Percentiles rank a stretch among this genome's conserved stretches.
phyloP scores from a whole-genome alignment of 2,329 filamentous ascomycete species.

The Fusarium sp. region DNA sequence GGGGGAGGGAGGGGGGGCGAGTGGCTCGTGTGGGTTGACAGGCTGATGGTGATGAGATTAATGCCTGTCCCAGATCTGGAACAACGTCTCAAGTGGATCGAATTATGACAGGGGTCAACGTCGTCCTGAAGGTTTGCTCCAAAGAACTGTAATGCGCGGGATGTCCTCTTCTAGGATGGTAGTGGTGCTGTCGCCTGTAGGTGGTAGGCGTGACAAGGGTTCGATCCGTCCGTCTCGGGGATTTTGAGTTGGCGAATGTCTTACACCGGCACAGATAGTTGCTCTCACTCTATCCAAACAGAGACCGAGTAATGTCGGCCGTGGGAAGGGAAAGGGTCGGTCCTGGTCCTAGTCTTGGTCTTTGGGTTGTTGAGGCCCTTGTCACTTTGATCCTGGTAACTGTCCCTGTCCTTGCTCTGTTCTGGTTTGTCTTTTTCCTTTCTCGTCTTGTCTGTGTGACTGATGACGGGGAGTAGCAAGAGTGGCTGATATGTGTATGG shows the following conservation, averaged over 20 bases:
- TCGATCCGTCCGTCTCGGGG: constrained; percentile 31
- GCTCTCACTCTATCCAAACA: constrained; percentile 11
- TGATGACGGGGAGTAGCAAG: constrained; percentile 29
- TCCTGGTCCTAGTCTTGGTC: constrained; percentile 15
- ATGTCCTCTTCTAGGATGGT: background rate
- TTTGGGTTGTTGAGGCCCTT: constrained; percentile 22
- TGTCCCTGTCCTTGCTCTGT: constrained; percentile 27
- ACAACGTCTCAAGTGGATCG: constrained; percentile 41
- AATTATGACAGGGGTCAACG: constrained; percentile 28
- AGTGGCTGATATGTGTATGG: constrained; percentile 18
- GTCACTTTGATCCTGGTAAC: constrained; percentile 4
- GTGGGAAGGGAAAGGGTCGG: constrained; percentile 10
- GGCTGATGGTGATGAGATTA: constrained; percentile 32
- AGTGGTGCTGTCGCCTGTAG: background rate
- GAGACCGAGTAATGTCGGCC: constrained; percentile 16
- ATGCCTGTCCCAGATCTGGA: constrained; percentile 41
- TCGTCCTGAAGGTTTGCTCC: constrained; percentile 17
- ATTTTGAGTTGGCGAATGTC: constrained; percentile 42
- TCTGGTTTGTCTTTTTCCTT: constrained; percentile 29
- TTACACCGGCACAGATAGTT: constrained; percentile 32
- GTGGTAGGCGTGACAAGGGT: constrained; percentile 16
- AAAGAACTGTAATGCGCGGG: constrained; percentile 15
- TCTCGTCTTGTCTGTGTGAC: constrained; percentile 28
- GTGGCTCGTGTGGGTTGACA: constrained; percentile 34
- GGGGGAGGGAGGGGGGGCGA: constrained; percentile 31